Percentiles rank a stretch among this genome's conserved stretches.
Conservation (phyloP, 2,329 filamentous ascomycete genomes). For the Pestalotiopsis sp. region DNA sequence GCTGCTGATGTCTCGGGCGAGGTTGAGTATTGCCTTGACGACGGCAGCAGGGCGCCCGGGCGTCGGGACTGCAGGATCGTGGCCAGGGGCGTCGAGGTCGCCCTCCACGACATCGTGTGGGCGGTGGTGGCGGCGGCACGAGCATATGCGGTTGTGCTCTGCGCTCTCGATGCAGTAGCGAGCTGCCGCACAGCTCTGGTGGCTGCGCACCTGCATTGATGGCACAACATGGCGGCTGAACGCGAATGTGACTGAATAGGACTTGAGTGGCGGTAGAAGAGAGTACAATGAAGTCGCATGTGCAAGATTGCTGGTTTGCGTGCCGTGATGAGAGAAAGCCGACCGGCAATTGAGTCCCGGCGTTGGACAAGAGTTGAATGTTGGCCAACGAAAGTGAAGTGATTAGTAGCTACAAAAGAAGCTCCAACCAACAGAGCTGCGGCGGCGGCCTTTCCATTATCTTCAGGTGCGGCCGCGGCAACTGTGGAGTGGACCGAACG, state of each 20-base stretch:
- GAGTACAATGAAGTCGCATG: background rate
- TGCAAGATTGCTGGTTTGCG: background rate
- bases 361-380: background rate
- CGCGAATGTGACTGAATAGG: background rate
- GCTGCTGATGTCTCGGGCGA: background rate
- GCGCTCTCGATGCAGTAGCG: background rate
- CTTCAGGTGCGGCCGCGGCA: background rate
- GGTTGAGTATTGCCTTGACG: background rate
- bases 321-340: no score
- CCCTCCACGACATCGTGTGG: background rate
- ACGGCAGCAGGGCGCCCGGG: no score
- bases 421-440: background rate
- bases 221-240: conserved; percentile 1
- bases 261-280: background rate
- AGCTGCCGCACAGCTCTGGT: background rate
- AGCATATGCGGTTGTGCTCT: background rate
- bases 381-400: background rate
- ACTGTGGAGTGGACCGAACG: background rate
- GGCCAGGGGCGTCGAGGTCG: background rate
- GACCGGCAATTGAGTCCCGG: background rate
- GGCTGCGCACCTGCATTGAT: conserved; percentile 2
- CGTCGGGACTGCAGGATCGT: background rate
- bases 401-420: background rate
- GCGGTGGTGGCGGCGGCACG: background rate
- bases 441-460: background rate